phyloP scores from a whole-genome alignment of 768 basidiomycete genomes.

The Mycena latifolia region DNA sequence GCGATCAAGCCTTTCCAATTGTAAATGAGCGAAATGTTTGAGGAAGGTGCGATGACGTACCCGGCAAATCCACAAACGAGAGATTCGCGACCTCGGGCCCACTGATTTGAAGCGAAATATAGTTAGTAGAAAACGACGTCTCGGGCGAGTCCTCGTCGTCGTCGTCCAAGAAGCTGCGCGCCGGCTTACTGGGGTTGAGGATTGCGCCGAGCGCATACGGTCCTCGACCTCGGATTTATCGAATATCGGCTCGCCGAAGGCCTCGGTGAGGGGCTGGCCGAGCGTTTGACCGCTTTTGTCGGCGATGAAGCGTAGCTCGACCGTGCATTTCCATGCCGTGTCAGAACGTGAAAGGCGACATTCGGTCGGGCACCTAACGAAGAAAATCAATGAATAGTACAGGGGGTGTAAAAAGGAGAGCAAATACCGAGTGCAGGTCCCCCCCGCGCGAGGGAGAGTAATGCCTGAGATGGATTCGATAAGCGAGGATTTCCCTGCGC shows the following conservation, averaged over 20 bases:
- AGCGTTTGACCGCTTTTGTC: constrained; percentile 53
- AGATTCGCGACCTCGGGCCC: constrained; percentile 72
- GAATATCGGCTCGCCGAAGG: constrained; percentile 63
- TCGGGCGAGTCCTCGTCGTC: constrained; percentile 45
- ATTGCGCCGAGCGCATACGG: constrained; percentile 73
- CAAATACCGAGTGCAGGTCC: constrained; percentile 78
- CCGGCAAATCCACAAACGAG: constrained; percentile 75
- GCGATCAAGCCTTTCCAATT: constrained; percentile 65
- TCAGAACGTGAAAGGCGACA: constrained; percentile 61
- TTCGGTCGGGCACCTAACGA: constrained; percentile 67
- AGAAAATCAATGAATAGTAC: background rate
- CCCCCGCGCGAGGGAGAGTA: constrained; percentile 64
- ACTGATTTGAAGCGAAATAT: constrained; percentile 69
- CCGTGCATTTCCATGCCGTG: constrained; percentile 61
- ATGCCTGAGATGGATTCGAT: constrained; percentile 85
- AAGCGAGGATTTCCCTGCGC: constrained; percentile 81
- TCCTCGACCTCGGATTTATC: constrained; percentile 71
- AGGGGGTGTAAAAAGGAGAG: background rate
- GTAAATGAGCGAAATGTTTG: background rate
- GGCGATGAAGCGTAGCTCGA: constrained; percentile 60
- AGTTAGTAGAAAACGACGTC: constrained; percentile 66
- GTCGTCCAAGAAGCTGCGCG: constrained; percentile 52
- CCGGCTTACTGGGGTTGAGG: constrained; percentile 62
- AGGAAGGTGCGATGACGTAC: constrained; percentile 55
- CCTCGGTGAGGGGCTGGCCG: constrained; percentile 51